phyloP scores from a whole-genome alignment of 2,329 filamentous ascomycete genomes.

The Grosmannia clavigera region DNA sequence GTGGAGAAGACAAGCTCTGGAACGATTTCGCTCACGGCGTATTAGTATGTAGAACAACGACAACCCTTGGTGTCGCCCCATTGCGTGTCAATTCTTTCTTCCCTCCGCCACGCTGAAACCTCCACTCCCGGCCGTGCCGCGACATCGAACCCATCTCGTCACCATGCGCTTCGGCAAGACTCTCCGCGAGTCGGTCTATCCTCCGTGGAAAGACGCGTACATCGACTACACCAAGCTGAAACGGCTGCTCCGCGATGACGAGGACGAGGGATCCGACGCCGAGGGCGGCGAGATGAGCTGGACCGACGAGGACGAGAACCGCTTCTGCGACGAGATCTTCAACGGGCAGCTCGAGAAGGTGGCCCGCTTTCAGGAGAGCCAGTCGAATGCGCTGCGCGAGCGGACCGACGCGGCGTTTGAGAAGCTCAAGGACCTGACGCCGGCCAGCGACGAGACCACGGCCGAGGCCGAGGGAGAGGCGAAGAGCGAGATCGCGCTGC shows the following conservation, averaged over 20 bases:
- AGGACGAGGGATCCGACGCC: conserved; percentile 36
- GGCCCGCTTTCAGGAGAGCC: conserved; percentile 72
- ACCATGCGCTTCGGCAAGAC: conserved; percentile 89
- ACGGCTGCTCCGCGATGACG: conserved; percentile 69
- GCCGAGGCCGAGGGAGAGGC: conserved; percentile 15
- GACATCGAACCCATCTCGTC: neutral
- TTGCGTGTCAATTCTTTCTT: neutral
- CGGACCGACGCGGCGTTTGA: conserved; percentile 46
- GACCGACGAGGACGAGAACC: conserved; percentile 89
- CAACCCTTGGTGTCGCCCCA: neutral
- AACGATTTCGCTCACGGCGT: conserved; percentile 2
- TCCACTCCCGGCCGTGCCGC: neutral
- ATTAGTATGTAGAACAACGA: neutral
- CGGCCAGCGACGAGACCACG: conserved; percentile 46
- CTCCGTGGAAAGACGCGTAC: conserved; percentile 86
- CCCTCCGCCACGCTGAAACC: neutral
- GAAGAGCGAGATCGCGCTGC: conserved; percentile 34
- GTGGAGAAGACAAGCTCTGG: neutral
- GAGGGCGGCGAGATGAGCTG: conserved; percentile 31
- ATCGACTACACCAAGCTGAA: conserved; percentile 94
- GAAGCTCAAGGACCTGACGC: conserved; percentile 67
- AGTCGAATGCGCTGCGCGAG: conserved; percentile 45
- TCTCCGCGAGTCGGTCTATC: conserved; percentile 64
- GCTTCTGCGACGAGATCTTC: conserved; percentile 88
- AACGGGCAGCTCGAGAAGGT: conserved; percentile 95